These are phyloP conservation scores for Populus simonii DNA, from an alignment of 345 rosid genomes.

Conservation along the genomic window DNA sequence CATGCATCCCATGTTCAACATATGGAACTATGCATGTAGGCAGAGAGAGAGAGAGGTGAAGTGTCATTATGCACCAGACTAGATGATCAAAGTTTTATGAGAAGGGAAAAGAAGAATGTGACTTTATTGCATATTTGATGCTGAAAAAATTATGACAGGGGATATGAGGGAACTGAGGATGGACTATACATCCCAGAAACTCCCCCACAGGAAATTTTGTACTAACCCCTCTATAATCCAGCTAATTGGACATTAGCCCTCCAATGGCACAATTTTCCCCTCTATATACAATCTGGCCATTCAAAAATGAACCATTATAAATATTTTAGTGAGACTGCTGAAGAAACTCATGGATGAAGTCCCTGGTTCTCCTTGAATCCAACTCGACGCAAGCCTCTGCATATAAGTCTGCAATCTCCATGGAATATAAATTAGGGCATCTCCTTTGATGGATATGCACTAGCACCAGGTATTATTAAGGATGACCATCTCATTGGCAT, in stretches of 20 bases:
- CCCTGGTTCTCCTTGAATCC: conserved; percentile 11
- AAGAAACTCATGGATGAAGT: conserved; percentile 15
- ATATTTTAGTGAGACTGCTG: conserved; percentile 13
- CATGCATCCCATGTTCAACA: not conserved
- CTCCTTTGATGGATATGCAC: conserved; percentile 15
- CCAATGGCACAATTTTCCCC: not conserved
- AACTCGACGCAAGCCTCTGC: conserved; percentile 4
- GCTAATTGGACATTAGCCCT: conserved; percentile 1
- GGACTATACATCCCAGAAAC: not conserved
- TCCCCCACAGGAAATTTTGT: not conserved
- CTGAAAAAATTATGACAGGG: conserved; percentile 6
- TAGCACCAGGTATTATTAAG: conserved; percentile 11
- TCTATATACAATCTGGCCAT: conserved; percentile 20
- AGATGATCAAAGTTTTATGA: not conserved
- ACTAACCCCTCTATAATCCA: conserved; percentile 10
- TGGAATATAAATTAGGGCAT: not conserved
- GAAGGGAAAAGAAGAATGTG: not conserved
- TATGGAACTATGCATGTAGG: not conserved
- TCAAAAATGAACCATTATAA: conserved; percentile 10
- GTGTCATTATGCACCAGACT: not conserved
- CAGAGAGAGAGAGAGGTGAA: not conserved
- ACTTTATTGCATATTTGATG: conserved; percentile 9
- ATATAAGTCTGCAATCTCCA: not conserved
- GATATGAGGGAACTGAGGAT: not conserved
- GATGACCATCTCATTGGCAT: conserved; percentile 21